Base-by-base conservation (phyloP, 2,329 filamentous ascomycete species). In the Ophiostoma piceae region DNA sequence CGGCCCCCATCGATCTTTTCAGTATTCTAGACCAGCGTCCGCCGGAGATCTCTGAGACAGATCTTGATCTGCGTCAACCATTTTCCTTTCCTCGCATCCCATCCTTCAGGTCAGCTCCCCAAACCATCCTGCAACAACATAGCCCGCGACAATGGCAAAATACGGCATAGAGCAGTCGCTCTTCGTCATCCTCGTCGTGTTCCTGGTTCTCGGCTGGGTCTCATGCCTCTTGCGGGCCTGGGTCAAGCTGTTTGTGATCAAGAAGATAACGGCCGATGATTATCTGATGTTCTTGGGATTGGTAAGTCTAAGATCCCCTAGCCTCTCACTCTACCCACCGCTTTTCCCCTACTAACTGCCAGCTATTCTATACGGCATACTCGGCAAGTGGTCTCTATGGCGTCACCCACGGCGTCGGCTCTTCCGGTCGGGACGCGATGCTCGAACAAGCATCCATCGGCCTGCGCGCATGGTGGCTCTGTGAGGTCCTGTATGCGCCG, bases 281-380 rank as follows among this genome's bases (percentile, higher is more conserved):
- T 82, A 78, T 72, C 75, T 84, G 65, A 83, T 84, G 74, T 76
- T 84, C 29, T 67, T 77, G 37, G 81, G 82, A 2, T 76, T 83
- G 76, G 83, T 85, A 75, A 67, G 73, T 47, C 7, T 62, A 7
- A n/a, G 2, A 19, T n/a, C 5, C 43, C 43, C 16, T 6, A 43
- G 43, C 19, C 26, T 29, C 26, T 11, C 12, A 19, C 19, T n/a
- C 32, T 22, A 70, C 37, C 35, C 16, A 14, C 39, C 35, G 8
- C 6, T 9, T 54, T 37, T 12, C 14, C 41, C 8, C 37, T 32
- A 12, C 64, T 67, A 35, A 11, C 57, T 43, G 7, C 8, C 43
- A 82, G 80, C 35, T 79, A 26, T 71, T 76, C 16, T 82, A 80
- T 71, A 76, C 76, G 0, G 75, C 71, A 19, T 79, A 79, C 73